These are phyloP conservation scores for Jaenimonas drosophilae DNA, from an alignment of 208 protist species.

Conservation along the genomic window DNA sequence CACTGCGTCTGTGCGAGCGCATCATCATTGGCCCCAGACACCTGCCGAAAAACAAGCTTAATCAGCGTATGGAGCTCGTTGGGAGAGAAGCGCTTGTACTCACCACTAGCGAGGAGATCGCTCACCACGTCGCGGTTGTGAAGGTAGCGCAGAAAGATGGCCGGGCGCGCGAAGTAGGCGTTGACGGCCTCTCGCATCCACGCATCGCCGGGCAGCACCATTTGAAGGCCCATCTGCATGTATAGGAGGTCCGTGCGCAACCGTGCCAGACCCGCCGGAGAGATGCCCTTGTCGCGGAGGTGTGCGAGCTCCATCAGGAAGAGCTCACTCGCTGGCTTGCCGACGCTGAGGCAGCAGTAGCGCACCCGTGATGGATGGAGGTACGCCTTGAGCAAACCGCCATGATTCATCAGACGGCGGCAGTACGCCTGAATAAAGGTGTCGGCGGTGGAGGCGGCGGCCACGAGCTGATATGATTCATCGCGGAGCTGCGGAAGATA, in stretches of 20 bases:
- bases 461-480: conserved; percentile 72
- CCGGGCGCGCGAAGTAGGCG: conserved; percentile 43
- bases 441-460: conserved; percentile 45
- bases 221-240: conserved; percentile 69
- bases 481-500: conserved; percentile 84
- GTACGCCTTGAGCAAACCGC: conserved; percentile 55
- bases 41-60: conserved; percentile 63
- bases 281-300: conserved; percentile 76
- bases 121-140: conserved; percentile 64
- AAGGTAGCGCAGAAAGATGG: conserved; percentile 71
- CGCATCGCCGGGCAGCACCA: conserved; percentile 50
- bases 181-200: conserved; percentile 62
- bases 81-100: conserved; percentile 43
- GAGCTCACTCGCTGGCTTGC: conserved; percentile 68
- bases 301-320: conserved; percentile 69
- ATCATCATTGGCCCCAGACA: conserved; percentile 54
- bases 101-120: conserved; percentile 70
- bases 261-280: conserved; percentile 31
- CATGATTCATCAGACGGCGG: conserved; percentile 59
- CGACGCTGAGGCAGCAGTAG: conserved; percentile 53
- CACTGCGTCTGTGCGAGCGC: conserved; percentile 40
- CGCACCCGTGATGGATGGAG: conserved; percentile 48
- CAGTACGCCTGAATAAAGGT: conserved; percentile 81
- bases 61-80: conserved; percentile 75
- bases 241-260: conserved; percentile 59